Evolutionary conservation across 2,329 filamentous ascomycete genomes (phyloP).

Genomic region (Macroventuria anomochaeta): DNA sequence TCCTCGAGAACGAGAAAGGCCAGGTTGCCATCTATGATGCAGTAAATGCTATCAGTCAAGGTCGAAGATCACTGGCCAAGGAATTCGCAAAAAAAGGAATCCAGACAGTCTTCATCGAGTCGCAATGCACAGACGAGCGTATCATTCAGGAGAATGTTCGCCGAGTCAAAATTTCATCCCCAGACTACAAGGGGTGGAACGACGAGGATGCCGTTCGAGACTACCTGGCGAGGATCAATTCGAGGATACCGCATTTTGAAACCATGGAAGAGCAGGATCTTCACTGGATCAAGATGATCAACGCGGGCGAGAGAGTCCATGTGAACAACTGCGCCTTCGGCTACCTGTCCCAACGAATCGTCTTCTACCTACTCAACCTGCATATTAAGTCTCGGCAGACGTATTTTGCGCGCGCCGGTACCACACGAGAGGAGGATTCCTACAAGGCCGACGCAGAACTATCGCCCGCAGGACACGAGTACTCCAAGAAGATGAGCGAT

Average conservation of each 20-base stretch:
- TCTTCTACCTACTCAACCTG: slow-evolving; percentile 96
- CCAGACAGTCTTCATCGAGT: slow-evolving; percentile 95
- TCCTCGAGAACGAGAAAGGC: slow-evolving; percentile 95
- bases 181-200: slow-evolving; percentile 93
- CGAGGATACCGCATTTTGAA: slow-evolving; percentile 94
- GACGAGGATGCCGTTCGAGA: slow-evolving; percentile 90
- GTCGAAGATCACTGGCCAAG: slow-evolving; percentile 83
- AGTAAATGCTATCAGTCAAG: slow-evolving; percentile 87
- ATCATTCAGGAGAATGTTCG: slow-evolving; percentile 97
- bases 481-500: slow-evolving; percentile 73
- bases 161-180: slow-evolving; percentile 96
- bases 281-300: slow-evolving; percentile 99
- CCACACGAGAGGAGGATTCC: slow-evolving; percentile 84
- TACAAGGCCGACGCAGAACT: slow-evolving; percentile 91
- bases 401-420: slow-evolving; percentile 88
- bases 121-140: slow-evolving; percentile 87
- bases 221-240: slow-evolving; percentile 87
- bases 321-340: slow-evolving; percentile 98
- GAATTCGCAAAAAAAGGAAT: slow-evolving; percentile 98
- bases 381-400: slow-evolving; percentile 95
- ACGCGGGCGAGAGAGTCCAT: slow-evolving; percentile 88
- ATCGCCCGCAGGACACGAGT: slow-evolving; percentile 78
- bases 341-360: slow-evolving; percentile 94
- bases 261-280: slow-evolving; percentile 94
- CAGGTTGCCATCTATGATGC: slow-evolving; percentile 99